Conservation (phyloP, 371 early-diverging fungal genomes). For the Haplosporangium sp. region DNA sequence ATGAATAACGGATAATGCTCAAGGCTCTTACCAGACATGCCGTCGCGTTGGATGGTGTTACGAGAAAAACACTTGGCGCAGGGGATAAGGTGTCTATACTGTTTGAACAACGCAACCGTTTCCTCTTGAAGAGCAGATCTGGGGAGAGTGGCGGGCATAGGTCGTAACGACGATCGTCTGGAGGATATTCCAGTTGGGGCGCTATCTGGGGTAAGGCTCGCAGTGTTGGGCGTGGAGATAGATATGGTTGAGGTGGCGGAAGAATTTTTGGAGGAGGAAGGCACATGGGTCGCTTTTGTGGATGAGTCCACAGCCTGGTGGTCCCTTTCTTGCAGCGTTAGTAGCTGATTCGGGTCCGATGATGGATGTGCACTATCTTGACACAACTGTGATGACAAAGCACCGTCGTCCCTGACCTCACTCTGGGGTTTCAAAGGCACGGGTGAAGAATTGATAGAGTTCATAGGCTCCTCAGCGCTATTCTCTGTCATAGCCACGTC, state of each 20-base stretch:
- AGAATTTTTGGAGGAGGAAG: neutral
- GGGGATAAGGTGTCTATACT: slow-evolving; percentile 36
- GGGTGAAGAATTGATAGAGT: neutral
- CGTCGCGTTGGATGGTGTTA: slow-evolving; percentile 54
- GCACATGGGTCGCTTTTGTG: neutral
- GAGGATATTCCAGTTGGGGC: slow-evolving; percentile 22
- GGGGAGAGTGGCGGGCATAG: slow-evolving; percentile 42
- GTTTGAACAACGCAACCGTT: slow-evolving; percentile 47
- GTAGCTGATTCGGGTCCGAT: too few species aligned
- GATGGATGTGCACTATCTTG: too few species aligned
- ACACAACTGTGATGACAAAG: neutral
- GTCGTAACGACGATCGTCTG: slow-evolving; percentile 33
- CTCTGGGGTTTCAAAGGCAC: neutral
- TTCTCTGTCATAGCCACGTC: slow-evolving; percentile 23
- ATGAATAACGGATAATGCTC: neutral
- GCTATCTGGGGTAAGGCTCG: slow-evolving; percentile 21
- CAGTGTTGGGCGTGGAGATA: slow-evolving; percentile 18
- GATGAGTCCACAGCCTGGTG: slow-evolving; percentile 31
- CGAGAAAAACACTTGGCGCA: slow-evolving; percentile 51
- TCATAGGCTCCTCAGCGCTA: neutral
- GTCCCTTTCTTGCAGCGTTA: too few species aligned
- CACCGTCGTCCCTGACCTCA: slow-evolving; percentile 16
- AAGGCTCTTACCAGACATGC: slow-evolving; percentile 47
- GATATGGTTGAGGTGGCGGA: slow-evolving; percentile 13
- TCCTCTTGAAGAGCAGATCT: slow-evolving; percentile 47